Conservation (phyloP, 2,329 filamentous ascomycete genomes). For the Fonsecaea multimorphosa region DNA sequence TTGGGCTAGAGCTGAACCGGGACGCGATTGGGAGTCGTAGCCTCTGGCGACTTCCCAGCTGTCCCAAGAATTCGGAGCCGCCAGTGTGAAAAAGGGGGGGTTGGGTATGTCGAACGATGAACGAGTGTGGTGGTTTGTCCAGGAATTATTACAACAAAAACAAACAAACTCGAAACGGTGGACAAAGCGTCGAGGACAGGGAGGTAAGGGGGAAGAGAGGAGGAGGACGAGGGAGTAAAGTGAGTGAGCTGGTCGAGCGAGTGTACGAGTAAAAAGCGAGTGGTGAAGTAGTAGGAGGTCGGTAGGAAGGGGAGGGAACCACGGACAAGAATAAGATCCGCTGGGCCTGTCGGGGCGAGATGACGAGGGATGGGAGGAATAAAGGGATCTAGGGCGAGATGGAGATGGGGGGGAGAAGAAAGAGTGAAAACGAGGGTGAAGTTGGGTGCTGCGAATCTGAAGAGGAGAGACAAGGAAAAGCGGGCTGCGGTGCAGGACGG, state of each 20-base stretch:
- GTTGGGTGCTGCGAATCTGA: slow-evolving; percentile 15
- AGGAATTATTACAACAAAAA: slow-evolving; percentile 29
- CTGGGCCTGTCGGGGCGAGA: slow-evolving; percentile 24
- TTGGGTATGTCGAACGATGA: slow-evolving; percentile 15
- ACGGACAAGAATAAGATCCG: slow-evolving; percentile 29
- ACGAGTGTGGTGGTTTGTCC: slow-evolving; percentile 26
- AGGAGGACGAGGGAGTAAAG: slow-evolving; percentile 19
- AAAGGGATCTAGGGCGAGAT: slow-evolving; percentile 4
- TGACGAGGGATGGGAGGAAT: slow-evolving; percentile 25
- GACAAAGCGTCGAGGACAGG: slow-evolving; percentile 19
- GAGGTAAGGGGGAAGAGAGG: slow-evolving; percentile 8
- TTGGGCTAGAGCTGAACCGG: slow-evolving; percentile 21
- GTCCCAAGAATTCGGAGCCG: slow-evolving; percentile 35
- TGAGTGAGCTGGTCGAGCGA: slow-evolving; percentile 15
- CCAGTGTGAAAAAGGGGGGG: slow-evolving; percentile 28
- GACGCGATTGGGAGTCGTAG: slow-evolving; percentile 38
- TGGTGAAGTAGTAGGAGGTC: slow-evolving; percentile 27
- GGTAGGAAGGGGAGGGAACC: slow-evolving; percentile 21
- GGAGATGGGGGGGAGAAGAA: slow-evolving; percentile 9
- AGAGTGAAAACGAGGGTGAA: slow-evolving; percentile 7
- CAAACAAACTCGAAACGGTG: slow-evolving; percentile 14
- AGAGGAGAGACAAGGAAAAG: slow-evolving; percentile 21
- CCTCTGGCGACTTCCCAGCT: slow-evolving; percentile 38
- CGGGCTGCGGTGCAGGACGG: slow-evolving; percentile 18
- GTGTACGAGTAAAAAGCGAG: slow-evolving; percentile 18